A percentile compares a stretch with the other conserved stretches of the same genome.
These are phyloP conservation scores for Cladophialophora chaetospira DNA, from an alignment of 2,329 filamentous ascomycete genomes.

Conservation along the genomic window DNA sequence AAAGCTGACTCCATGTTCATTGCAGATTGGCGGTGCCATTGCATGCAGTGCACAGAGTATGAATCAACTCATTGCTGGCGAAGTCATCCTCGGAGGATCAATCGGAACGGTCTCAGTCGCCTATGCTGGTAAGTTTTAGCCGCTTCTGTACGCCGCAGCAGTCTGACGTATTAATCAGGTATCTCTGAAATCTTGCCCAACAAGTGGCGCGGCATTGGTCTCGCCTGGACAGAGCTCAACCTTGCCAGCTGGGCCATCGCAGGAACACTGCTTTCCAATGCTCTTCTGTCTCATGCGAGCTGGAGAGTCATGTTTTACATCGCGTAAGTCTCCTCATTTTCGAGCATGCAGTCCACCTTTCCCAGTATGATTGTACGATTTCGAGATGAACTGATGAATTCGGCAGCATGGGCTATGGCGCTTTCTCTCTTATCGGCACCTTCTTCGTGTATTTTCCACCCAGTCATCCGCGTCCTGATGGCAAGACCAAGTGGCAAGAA, in stretches of 20 bases:
- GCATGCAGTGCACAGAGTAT: constrained; percentile 24
- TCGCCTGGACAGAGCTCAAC: constrained; percentile 27
- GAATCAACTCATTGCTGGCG: constrained; percentile 27
- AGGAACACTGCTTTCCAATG: constrained; percentile 24
- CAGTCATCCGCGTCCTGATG: constrained; percentile 45
- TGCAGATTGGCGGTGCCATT: constrained; percentile 19
- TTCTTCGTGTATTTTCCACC: constrained; percentile 56
- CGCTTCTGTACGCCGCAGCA: neutral
- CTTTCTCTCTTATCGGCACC: constrained; percentile 53
- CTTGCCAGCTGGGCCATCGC: constrained; percentile 27
- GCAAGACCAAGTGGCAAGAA: constrained; percentile 45
- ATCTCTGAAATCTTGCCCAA: constrained; percentile 28
- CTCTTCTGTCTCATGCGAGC: constrained; percentile 47
- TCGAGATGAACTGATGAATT: neutral
- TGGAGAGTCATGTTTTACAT: constrained; percentile 58
- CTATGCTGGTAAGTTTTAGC: constrained; percentile 19
- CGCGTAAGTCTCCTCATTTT: constrained; percentile 31
- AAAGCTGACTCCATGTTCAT: no score
- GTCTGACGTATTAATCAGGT: constrained; percentile 7
- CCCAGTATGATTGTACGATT: neutral
- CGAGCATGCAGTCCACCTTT: neutral
- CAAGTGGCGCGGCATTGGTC: constrained; percentile 24
- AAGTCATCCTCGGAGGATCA: constrained; percentile 26
- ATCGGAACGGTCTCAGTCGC: constrained; percentile 24
- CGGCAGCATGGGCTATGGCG: constrained; percentile 51